Base-by-base conservation (phyloP, 2,329 filamentous ascomycete species). In the Exophiala sp. region DNA sequence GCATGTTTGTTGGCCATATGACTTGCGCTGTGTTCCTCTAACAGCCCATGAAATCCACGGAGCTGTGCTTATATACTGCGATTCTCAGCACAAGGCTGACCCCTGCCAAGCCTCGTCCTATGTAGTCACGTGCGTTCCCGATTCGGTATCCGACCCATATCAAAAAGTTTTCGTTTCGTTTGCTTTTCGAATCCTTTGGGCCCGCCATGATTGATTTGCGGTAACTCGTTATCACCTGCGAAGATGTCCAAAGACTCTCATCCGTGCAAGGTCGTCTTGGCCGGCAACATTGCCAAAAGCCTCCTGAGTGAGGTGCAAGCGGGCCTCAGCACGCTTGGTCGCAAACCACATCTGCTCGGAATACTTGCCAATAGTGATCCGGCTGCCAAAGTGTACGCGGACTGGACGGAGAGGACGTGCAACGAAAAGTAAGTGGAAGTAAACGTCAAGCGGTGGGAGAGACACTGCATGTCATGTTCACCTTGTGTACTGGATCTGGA, bases 381-480 rank as follows among this genome's bases (percentile, higher is more conserved):
- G 23, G 88, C 89, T 32, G 91, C 91, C 24, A 76, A 86, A 62
- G 88, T 94, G 74, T 97, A 98, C 67, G 93, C 93, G 47, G 88
- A 96, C 69, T 96, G 88, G 88, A 96, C 91, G 34, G 87, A 88
- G 69, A 96, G 95, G 78, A 96, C 93, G 2, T 95, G 88, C 70
- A 80, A 83, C 69, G 91, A 97, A 68, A 94, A 96, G 90, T 96
- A 76, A 84, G 85, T 66, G 10, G 7, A 32, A 9, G 11, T 42
- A 10, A 2, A 13, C 22, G 18, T 37, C 27, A 21, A 19, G 3
- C 6, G 14, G 23, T n/a, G 9, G 7, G n/a, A 21, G 10, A 10
- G 8, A 38, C 43, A 21, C 44, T 40, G 39, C 24, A 11, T 8
- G 21, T 38, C 40, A 24, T 35, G 16, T 32, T 3, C 29, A n/a